Evolutionary conservation across 257 asterid species (phyloP).

Genomic region (Linaria vulgaris): DNA sequence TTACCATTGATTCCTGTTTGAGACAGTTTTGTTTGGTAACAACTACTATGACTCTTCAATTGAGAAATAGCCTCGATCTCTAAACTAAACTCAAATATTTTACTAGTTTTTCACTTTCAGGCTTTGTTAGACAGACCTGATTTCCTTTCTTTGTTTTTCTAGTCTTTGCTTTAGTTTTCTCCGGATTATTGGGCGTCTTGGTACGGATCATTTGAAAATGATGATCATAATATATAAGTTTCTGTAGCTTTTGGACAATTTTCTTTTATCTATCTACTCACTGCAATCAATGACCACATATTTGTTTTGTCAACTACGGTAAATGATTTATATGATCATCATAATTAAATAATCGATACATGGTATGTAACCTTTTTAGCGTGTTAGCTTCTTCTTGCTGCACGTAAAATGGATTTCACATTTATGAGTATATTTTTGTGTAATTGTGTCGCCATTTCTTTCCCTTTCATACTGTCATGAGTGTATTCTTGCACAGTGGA

Average conservation of each 20-base stretch:
- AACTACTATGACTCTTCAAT: conserved; percentile 14
- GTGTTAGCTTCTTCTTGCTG: no score
- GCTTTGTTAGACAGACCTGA: not conserved
- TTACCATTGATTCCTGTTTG: no score
- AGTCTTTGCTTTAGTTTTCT: not conserved
- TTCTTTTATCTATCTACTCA: not conserved
- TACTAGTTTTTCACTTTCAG: not conserved
- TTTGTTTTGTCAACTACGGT: not conserved
- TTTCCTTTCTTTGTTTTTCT: conserved; percentile 4
- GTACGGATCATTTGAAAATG: not conserved
- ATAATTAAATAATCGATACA: not conserved
- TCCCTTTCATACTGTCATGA: not conserved
- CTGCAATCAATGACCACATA: not conserved
- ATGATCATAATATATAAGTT: conserved; percentile 7
- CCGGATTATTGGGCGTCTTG: conserved; percentile 8
- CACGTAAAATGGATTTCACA: no score
- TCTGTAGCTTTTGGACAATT: not conserved
- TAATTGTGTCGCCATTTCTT: not conserved
- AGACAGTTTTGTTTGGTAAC: no score
- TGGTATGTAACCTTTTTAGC: no score
- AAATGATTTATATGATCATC: not conserved
- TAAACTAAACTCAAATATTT: not conserved
- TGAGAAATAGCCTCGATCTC: conserved; percentile 17
- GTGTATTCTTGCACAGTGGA: not conserved
- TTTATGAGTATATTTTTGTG: no score